Base-by-base conservation (phyloP, 306 rosid genomes). In the Fragaria nilgerrensis region DNA sequence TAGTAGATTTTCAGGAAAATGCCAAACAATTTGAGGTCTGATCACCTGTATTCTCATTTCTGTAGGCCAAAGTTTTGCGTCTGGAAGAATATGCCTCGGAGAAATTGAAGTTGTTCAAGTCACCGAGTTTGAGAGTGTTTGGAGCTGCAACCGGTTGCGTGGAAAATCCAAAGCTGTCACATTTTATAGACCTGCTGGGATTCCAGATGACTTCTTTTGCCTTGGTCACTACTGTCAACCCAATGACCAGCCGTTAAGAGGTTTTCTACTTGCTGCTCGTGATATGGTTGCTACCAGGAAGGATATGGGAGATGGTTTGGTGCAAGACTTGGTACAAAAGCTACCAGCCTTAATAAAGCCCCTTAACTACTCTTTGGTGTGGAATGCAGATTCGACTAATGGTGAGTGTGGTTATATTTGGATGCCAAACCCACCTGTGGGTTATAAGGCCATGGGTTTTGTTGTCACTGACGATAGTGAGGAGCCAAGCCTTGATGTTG, bases 191-290 rank as follows among this genome's bases (percentile, higher is more conserved):
- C 98, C 97, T 65, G 78, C 13, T 67, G 84, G 77, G 75, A 84
- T 92, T 82, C 97, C 98, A 0, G 83, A 87, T 62, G 97, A 87
- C 9, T 95, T 86, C 80, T 90, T 52, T 83, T 90, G 90, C 87
- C 90, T 95, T n/a, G 98, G 98, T 61, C 80, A 95, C 77, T 90
- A 86, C 77, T 90, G 94, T 78, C 97, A 90, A 82, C 78, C 84
- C 56, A 80, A 85, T 84, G 81, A 83, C 62, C 85, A 75, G 58
- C 96, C 97, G 19, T 78, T 89, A 80, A 81, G 91, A 79, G 97
- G 98, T 36, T 82, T 84, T 41, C 85, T 89, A 79, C 90, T 92
- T 64, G 96, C 86, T 55, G 98, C 90, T 66, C 85, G 90, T 19
- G 86, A 82, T 61, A 81, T 75, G 44, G 15, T 70, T 84, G 50